phyloP scores from a whole-genome alignment of 83 land plant genomes.

The Picea engelmannii region DNA sequence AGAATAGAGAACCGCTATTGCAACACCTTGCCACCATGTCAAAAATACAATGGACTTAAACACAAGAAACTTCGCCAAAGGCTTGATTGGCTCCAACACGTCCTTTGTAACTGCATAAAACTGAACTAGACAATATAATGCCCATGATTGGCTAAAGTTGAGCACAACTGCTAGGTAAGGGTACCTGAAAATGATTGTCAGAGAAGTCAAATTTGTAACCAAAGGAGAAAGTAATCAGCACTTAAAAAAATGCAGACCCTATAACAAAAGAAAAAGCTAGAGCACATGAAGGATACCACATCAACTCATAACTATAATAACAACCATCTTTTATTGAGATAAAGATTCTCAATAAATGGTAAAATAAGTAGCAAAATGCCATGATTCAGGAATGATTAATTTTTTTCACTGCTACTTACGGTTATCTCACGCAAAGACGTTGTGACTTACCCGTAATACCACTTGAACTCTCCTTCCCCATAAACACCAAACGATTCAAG shows the following conservation, averaged over 20 bases:
- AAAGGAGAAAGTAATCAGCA: neutral
- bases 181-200: constrained; percentile 58
- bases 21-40: constrained; percentile 99
- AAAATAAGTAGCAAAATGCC: neutral
- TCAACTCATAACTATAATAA: neutral
- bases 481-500: too few relatives aligned
- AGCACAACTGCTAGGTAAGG: constrained; percentile 82
- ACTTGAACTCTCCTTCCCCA: too few relatives aligned
- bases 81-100: constrained; percentile 82
- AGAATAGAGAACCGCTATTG: constrained; percentile 73
- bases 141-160: constrained; percentile 97
- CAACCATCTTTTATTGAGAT: neutral
- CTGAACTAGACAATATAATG: constrained; percentile 90
- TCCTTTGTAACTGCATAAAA: constrained; percentile 86
- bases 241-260: neutral
- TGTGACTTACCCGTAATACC: constrained; percentile 28
- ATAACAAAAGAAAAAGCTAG: neutral
- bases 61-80: constrained; percentile 84
- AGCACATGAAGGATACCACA: neutral
- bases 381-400: neutral
- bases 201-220: neutral
- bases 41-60: constrained; percentile 96
- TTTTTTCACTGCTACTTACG: neutral
- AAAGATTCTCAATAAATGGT: neutral
- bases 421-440: neutral